Conservation (phyloP, 768 basidiomycete genomes). For the Suillus placidus region DNA sequence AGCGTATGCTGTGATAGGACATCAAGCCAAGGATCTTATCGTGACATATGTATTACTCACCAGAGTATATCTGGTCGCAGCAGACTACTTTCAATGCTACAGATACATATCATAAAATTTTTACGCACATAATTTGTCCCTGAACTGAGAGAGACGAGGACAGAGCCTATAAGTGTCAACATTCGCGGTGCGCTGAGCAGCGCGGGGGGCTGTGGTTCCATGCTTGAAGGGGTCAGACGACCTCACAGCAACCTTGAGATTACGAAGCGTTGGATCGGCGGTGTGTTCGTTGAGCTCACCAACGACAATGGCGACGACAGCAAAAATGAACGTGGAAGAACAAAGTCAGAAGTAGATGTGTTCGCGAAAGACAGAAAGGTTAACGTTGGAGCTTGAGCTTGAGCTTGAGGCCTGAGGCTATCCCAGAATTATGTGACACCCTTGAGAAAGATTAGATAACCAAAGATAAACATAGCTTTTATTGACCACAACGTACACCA, state of each 20-base stretch:
- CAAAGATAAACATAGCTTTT: not conserved
- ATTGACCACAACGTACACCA: slow-evolving; percentile 26
- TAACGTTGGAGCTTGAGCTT: not conserved
- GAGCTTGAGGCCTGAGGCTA: too few relatives aligned
- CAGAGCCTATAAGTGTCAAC: slow-evolving; percentile 54
- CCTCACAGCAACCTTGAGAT: not conserved
- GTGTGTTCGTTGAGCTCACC: not conserved
- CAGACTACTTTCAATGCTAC: not conserved
- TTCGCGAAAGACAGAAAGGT: not conserved
- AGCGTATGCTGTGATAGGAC: slow-evolving; percentile 64
- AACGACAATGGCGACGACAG: not conserved
- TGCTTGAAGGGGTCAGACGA: slow-evolving; percentile 10
- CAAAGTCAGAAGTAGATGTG: not conserved
- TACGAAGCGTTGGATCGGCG: not conserved
- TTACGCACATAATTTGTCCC: slow-evolving; percentile 76
- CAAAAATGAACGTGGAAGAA: not conserved
- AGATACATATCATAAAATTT: not conserved
- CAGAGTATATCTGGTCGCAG: slow-evolving; percentile 31
- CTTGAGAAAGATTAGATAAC: not conserved
- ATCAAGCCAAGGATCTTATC: slow-evolving; percentile 4
- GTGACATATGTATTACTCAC: slow-evolving; percentile 16
- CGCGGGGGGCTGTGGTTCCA: slow-evolving; percentile 27
- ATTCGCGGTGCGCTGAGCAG: slow-evolving; percentile 45
- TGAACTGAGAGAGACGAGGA: slow-evolving; percentile 61
- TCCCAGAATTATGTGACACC: too few relatives aligned